Percentiles rank a stretch among this genome's conserved stretches.
phyloP scores from a whole-genome alignment of 148 eudicot genomes.

The Rheum nobile region DNA sequence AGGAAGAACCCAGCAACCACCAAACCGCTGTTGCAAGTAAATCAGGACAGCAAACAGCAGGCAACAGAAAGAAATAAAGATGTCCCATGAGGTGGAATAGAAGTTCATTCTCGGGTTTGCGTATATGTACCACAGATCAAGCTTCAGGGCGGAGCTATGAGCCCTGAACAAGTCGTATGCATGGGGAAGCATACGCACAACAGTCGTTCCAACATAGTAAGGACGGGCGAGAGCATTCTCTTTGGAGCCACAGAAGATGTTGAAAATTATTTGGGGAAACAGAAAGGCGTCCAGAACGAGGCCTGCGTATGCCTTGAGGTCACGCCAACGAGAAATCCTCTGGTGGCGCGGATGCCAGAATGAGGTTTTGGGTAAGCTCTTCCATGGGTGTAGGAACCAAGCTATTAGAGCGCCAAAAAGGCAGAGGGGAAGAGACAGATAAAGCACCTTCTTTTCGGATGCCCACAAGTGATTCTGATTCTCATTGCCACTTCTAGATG shows the following conservation, averaged over 20 bases:
- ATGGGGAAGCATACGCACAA: conserved; percentile 70
- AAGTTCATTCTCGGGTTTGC: conserved; percentile 61
- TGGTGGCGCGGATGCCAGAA: neutral
- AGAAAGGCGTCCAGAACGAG: conserved; percentile 63
- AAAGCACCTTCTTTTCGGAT: conserved; percentile 59
- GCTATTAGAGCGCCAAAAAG: conserved; percentile 44
- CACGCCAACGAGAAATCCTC: conserved; percentile 42
- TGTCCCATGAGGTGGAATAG: conserved; percentile 73
- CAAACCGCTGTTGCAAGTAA: conserved; percentile 62
- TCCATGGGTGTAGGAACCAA: conserved; percentile 42
- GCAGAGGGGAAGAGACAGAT: conserved; percentile 35
- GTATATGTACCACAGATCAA: conserved; percentile 39
- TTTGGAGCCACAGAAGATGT: conserved; percentile 36
- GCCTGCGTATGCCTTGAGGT: conserved; percentile 68
- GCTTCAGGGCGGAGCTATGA: conserved; percentile 36
- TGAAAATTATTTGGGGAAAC: conserved; percentile 75
- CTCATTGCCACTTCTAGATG: conserved; percentile 37
- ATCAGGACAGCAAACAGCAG: conserved; percentile 32
- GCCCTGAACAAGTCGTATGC: conserved; percentile 55
- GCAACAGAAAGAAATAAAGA: conserved; percentile 40
- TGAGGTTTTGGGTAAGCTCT: too few species aligned
- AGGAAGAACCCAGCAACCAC: conserved; percentile 65
- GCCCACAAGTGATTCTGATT: conserved; percentile 32
- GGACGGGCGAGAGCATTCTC: conserved; percentile 40
- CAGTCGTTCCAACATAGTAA: conserved; percentile 56